Conservation (phyloP, 2,329 filamentous ascomycete genomes). For the Sporothrix protearum region DNA sequence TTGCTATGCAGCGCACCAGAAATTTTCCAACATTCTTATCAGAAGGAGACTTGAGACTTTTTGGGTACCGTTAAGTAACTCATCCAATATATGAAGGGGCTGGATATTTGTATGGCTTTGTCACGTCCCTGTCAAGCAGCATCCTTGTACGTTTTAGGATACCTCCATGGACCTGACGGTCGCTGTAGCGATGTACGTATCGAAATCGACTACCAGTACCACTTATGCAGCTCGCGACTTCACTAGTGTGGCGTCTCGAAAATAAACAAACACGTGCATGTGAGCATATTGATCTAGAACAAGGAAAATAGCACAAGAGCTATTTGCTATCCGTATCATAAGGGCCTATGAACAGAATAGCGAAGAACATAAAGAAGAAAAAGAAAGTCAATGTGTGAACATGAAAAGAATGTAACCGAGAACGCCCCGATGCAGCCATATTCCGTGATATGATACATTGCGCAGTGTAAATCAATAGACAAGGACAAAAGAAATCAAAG, state of each 20-base stretch:
- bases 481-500: not conserved
- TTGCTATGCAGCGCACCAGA: too few species aligned
- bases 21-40: too few species aligned
- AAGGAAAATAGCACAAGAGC: too few species aligned
- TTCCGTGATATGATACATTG: slow-evolving; percentile 12
- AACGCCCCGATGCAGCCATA: not conserved
- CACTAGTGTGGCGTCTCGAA: not conserved
- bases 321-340: too few species aligned
- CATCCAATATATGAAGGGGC: not conserved
- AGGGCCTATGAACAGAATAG: too few species aligned
- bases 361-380: not conserved
- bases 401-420: not conserved
- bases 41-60: not conserved
- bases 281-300: too few species aligned
- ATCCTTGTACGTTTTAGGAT: not conserved
- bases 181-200: not conserved
- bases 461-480: not conserved
- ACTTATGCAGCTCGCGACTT: not conserved
- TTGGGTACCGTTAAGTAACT: not conserved
- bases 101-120: too few species aligned
- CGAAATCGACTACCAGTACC: not conserved
- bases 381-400: not conserved
- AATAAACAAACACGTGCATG: not conserved
- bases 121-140: not conserved
- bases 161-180: not conserved